These are phyloP conservation scores for Astrephomene gubernaculifera DNA, from an alignment of 139 green algal species.

Conservation along the genomic window DNA sequence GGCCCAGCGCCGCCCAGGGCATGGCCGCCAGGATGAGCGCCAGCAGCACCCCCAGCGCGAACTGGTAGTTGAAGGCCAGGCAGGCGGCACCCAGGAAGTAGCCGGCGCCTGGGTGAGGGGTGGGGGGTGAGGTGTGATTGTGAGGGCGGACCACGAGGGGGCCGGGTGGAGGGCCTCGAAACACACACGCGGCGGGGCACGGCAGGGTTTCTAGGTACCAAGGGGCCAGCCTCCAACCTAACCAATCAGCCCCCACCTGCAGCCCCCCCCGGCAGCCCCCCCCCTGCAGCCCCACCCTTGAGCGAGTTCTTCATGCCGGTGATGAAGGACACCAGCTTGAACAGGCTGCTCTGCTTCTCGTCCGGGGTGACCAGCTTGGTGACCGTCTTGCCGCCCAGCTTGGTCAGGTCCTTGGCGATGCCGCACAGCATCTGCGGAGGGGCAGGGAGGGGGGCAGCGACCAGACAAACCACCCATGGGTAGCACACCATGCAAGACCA, in stretches of 20 bases:
- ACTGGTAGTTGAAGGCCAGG: conserved; percentile 80
- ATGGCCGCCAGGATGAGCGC: conserved; percentile 76
- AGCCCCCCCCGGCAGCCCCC: neutral
- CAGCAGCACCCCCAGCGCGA: conserved; percentile 73
- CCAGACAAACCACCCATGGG: too few species aligned
- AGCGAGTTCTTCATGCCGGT: conserved; percentile 90
- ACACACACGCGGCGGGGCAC: neutral
- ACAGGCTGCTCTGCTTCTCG: conserved; percentile 78
- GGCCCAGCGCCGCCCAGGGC: conserved; percentile 76
- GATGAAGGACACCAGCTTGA: conserved; percentile 89
- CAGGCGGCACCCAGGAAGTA: conserved; percentile 89
- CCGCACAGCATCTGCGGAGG: conserved; percentile 82
- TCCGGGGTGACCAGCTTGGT: conserved; percentile 89
- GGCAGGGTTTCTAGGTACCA: too few species aligned
- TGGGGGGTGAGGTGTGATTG: neutral
- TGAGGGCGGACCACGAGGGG: neutral
- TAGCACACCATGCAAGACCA: too few species aligned
- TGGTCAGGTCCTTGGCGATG: conserved; percentile 91
- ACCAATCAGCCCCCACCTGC: neutral
- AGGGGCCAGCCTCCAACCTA: too few species aligned
- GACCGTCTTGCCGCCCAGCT: conserved; percentile 90
- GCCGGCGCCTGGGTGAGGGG: conserved; percentile 62
- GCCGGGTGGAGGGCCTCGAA: neutral
- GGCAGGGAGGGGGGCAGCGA: neutral
- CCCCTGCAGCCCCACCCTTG: conserved; percentile 49